Percentiles rank a stretch among this genome's conserved stretches.
Conservation (phyloP, 106 monocot species). For the Platanthera guangdongensis region DNA sequence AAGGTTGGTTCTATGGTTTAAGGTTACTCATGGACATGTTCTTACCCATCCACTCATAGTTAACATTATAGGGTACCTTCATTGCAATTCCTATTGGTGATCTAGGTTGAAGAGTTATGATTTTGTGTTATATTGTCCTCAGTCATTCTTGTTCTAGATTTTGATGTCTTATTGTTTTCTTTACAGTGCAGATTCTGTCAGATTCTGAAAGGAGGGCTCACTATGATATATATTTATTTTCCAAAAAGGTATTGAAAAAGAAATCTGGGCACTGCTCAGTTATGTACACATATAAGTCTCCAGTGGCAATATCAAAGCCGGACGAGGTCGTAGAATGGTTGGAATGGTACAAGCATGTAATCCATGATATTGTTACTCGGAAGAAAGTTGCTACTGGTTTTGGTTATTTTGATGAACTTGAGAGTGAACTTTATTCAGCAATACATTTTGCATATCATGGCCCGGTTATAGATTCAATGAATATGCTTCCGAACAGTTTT, state of each 20-base stretch:
- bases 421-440: constrained; percentile 78
- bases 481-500: constrained; percentile 82
- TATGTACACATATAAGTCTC: constrained; percentile 30
- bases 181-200: constrained; percentile 73
- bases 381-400: constrained; percentile 44
- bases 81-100: background rate
- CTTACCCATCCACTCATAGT: background rate
- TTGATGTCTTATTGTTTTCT: constrained; percentile 6
- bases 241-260: constrained; percentile 35
- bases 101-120: constrained; percentile 1
- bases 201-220: constrained; percentile 75
- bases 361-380: constrained; percentile 60
- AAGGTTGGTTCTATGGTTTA: background rate
- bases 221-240: constrained; percentile 55
- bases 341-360: constrained; percentile 52
- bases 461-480: constrained; percentile 64
- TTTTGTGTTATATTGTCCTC: background rate
- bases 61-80: background rate
- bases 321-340: constrained; percentile 83
- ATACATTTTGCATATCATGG: constrained; percentile 89
- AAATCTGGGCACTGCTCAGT: constrained; percentile 17
- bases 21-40: background rate
- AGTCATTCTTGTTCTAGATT: background rate
- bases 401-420: constrained; percentile 59
- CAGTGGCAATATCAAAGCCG: constrained; percentile 29